phyloP scores from a whole-genome alignment of 2,329 filamentous ascomycete genomes.

The Ophiostoma tasmaniense region DNA sequence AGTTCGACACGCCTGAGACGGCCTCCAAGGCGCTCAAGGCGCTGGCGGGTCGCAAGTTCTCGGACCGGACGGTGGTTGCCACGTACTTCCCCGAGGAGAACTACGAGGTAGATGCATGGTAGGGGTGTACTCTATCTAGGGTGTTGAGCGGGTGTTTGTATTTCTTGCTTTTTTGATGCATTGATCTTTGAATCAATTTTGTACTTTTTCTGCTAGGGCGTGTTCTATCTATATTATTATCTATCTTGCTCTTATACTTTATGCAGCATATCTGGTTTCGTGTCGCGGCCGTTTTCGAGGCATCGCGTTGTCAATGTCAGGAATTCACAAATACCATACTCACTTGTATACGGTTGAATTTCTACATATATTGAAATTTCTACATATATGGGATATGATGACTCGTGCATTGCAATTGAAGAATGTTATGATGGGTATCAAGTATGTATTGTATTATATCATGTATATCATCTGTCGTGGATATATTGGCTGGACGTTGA shows the following conservation, averaged over 20 bases:
- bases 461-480: not conserved
- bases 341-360: too few species aligned
- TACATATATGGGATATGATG: not conserved
- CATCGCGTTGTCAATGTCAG: too few species aligned
- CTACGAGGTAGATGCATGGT: slow-evolving; percentile 88
- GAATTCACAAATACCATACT: too few species aligned
- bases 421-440: not conserved
- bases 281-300: not conserved
- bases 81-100: slow-evolving; percentile 98
- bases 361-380: too few species aligned
- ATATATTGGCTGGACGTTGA: not conserved
- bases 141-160: not conserved
- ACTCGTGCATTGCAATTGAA: not conserved
- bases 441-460: not conserved
- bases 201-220: not conserved
- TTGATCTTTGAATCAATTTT: not conserved
- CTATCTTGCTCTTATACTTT: not conserved
- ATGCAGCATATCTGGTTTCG: not conserved
- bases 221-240: not conserved
- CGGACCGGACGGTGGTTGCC: slow-evolving; percentile 89
- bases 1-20: slow-evolving; percentile 70
- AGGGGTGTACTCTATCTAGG: slow-evolving; percentile 23
- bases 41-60: slow-evolving; percentile 92
- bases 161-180: not conserved
- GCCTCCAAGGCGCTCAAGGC: slow-evolving; percentile 78